Percentiles rank a stretch among this genome's conserved stretches.
Conservation (phyloP, 2,329 filamentous ascomycete species). For the Basipetospora chlamydospora region DNA sequence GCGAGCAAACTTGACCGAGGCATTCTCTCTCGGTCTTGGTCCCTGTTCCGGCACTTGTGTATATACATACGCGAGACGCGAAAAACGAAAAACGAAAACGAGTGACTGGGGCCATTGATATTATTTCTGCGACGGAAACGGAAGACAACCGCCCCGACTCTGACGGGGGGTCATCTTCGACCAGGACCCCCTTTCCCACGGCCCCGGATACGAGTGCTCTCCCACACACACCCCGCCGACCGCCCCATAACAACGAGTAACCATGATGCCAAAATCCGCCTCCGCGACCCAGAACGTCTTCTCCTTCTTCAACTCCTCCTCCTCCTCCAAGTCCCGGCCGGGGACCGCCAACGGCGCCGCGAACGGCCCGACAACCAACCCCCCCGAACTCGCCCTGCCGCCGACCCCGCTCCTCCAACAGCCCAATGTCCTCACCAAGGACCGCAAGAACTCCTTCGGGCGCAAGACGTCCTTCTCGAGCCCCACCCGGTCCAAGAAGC, state of each 20-base stretch:
- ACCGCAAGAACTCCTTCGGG: constrained; percentile 36
- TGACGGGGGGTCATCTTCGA: no score
- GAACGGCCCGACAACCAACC: neutral
- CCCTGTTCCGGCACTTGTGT: no score
- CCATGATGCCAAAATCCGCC: constrained; percentile 8
- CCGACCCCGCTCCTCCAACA: constrained; percentile 1
- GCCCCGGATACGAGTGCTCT: neutral
- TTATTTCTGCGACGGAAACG: no score
- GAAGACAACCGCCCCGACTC: no score
- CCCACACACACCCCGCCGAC: neutral
- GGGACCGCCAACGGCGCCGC: constrained; percentile 5
- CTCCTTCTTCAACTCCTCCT: constrained; percentile 4
- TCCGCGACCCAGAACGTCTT: constrained; percentile 26
- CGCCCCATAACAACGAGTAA: neutral
- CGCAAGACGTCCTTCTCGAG: constrained; percentile 38
- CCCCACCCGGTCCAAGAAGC: constrained; percentile 19
- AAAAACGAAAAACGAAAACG: no score
- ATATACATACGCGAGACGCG: no score
- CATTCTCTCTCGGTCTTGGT: no score
- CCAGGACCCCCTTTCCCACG: no score
- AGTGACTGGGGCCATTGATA: no score
- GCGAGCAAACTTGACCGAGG: no score
- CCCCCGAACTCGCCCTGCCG: neutral
- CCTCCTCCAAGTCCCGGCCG: constrained; percentile 4
- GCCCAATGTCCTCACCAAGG: constrained; percentile 16